phyloP scores from a whole-genome alignment of 495 filamentous ascomycete genomes.

The Daldinia bambusicola region DNA sequence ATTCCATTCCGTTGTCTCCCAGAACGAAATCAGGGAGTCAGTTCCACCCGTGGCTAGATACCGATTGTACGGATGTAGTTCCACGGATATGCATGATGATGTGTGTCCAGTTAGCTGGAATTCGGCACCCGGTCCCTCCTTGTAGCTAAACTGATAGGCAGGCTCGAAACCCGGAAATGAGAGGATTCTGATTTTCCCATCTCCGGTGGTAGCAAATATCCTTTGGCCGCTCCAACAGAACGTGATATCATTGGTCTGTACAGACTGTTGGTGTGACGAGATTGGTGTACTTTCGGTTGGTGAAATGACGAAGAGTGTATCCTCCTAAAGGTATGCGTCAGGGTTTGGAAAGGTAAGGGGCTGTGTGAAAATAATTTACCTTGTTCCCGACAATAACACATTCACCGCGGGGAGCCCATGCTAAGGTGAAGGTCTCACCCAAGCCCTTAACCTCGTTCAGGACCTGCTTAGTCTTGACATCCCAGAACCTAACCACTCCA shows the following conservation, averaged over 20 bases:
- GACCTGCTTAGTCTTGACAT: constrained; percentile 82
- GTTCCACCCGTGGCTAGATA: constrained; percentile 89
- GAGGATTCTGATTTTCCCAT: constrained; percentile 83
- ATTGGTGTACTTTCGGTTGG: constrained; percentile 63
- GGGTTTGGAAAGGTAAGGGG: constrained; percentile 1
- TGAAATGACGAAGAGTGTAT: constrained; percentile 73
- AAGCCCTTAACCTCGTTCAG: constrained; percentile 83
- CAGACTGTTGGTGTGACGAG: constrained; percentile 71
- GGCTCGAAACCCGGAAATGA: constrained; percentile 72
- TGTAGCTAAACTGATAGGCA: constrained; percentile 53
- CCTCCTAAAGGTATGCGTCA: constrained; percentile 62
- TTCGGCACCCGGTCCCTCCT: constrained; percentile 54
- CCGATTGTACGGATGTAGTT: constrained; percentile 77
- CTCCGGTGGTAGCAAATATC: constrained; percentile 83
- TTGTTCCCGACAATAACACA: constrained; percentile 85
- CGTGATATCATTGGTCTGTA: constrained; percentile 82
- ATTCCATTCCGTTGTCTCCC: constrained; percentile 93
- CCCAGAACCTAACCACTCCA: constrained; percentile 91
- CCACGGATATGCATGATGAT: constrained; percentile 75
- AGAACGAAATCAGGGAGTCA: constrained; percentile 88
- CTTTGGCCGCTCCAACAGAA: constrained; percentile 81
- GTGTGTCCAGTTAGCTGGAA: constrained; percentile 84
- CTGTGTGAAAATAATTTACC: constrained; percentile 59
- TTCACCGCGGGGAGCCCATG: constrained; percentile 88
- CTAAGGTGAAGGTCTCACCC: constrained; percentile 82